These are phyloP conservation scores for Sophora flavescens DNA, from an alignment of 306 rosid species.

Conservation along the genomic window DNA sequence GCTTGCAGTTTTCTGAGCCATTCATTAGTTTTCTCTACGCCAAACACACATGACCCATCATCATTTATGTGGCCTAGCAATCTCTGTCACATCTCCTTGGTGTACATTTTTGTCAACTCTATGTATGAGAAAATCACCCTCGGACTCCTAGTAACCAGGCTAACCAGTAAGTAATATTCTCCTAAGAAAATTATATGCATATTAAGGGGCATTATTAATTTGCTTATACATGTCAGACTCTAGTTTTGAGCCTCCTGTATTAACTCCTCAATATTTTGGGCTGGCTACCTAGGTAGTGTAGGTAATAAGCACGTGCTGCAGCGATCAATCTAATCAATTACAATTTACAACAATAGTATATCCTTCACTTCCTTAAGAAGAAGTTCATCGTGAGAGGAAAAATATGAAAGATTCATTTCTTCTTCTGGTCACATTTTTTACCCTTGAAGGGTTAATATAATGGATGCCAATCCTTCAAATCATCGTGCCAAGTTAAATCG, in stretches of 20 bases:
- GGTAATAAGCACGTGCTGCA: slow-evolving; percentile 1
- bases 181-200: neutral
- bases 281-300: neutral
- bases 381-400: neutral
- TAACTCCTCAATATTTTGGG: neutral
- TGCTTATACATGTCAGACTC: neutral
- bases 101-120: slow-evolving; percentile 3
- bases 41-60: neutral
- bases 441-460: slow-evolving; percentile 4
- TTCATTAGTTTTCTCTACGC: neutral
- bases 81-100: slow-evolving; percentile 1
- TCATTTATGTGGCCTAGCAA: neutral
- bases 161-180: neutral
- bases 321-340: neutral
- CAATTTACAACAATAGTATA: neutral
- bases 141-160: neutral
- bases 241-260: neutral
- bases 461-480: slow-evolving; percentile 12
- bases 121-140: neutral
- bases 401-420: slow-evolving; percentile 4
- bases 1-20: slow-evolving; percentile 21
- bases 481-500: neutral
- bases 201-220: neutral
- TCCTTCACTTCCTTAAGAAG: neutral
- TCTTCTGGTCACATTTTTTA: neutral